phyloP scores from a whole-genome alignment of 2,329 filamentous ascomycete species.

The Cladobotryum mycophilum region DNA sequence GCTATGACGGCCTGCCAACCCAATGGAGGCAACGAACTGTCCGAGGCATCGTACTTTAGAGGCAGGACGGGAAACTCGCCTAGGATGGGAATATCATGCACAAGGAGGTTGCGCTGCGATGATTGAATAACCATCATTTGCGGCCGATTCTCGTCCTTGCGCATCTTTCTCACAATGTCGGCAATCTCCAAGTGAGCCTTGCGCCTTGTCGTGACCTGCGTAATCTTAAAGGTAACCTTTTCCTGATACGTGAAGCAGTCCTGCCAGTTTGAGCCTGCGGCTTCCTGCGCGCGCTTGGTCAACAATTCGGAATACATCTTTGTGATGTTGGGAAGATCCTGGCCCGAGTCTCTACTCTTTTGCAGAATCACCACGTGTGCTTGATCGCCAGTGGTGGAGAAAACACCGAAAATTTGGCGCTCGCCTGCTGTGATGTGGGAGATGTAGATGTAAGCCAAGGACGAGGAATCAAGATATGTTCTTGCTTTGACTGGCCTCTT shows the following conservation, averaged over 20 bases:
- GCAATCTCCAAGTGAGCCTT: constrained; percentile 85
- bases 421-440: constrained; percentile 91
- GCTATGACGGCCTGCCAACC: constrained; percentile 91
- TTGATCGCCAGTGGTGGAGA: constrained; percentile 74
- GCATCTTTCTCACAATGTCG: constrained; percentile 84
- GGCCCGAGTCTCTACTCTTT: constrained; percentile 65
- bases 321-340: constrained; percentile 83
- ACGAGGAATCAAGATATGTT: constrained; percentile 68
- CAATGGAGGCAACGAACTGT: constrained; percentile 82
- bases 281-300: constrained; percentile 57
- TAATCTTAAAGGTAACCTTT: constrained; percentile 75
- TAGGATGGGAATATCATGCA: constrained; percentile 78
- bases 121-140: constrained; percentile 87
- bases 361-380: constrained; percentile 88
- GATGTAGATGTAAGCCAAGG: constrained; percentile 79
- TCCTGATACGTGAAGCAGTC: constrained; percentile 83
- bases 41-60: constrained; percentile 73
- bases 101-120: constrained; percentile 70
- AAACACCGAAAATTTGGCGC: constrained; percentile 85
- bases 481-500: constrained; percentile 57
- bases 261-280: constrained; percentile 66
- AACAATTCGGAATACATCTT: constrained; percentile 80
- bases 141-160: constrained; percentile 73
- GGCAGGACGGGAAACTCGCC: constrained; percentile 79
- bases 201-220: constrained; percentile 79